phyloP scores from a whole-genome alignment of 2,329 filamentous ascomycete genomes.

The Colletotrichum sansevieriae region DNA sequence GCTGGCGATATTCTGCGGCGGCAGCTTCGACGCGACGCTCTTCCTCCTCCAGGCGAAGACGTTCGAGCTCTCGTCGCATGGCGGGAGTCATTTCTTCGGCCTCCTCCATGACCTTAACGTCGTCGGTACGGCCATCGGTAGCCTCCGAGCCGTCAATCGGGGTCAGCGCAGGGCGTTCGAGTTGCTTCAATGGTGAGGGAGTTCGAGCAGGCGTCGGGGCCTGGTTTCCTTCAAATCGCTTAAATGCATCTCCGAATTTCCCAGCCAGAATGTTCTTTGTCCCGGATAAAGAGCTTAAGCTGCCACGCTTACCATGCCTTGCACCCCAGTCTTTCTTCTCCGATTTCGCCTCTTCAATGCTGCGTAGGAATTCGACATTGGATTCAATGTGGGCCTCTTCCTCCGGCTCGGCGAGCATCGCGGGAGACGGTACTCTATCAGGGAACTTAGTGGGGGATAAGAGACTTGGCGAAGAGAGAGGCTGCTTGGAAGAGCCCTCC shows the following conservation, averaged over 20 bases:
- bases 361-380: conserved; percentile 85
- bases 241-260: conserved; percentile 94
- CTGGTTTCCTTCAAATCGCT: conserved; percentile 80
- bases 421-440: conserved; percentile 58
- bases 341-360: conserved; percentile 75
- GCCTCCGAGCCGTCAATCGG: conserved; percentile 84
- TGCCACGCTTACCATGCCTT: conserved; percentile 78
- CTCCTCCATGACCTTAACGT: conserved; percentile 71
- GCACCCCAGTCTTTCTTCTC: conserved; percentile 67
- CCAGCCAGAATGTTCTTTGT: conserved; percentile 88
- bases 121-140: conserved; percentile 76
- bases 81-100: conserved; percentile 84
- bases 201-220: conserved; percentile 54
- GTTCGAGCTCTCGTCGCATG: conserved; percentile 90
- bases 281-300: conserved; percentile 77
- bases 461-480: conserved; percentile 53
- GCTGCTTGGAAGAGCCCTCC: conserved; percentile 67
- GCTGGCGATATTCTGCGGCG: conserved; percentile 86
- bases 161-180: conserved; percentile 67
- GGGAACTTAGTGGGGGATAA: conserved; percentile 49
- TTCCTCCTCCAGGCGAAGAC: conserved; percentile 84
- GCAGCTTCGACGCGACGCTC: conserved; percentile 91
- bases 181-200: conserved; percentile 63
- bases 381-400: conserved; percentile 81
- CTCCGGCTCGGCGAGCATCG: conserved; percentile 53